Conservation (phyloP, 352 stramenopile species). For the Elongisporangium prolatum region DNA sequence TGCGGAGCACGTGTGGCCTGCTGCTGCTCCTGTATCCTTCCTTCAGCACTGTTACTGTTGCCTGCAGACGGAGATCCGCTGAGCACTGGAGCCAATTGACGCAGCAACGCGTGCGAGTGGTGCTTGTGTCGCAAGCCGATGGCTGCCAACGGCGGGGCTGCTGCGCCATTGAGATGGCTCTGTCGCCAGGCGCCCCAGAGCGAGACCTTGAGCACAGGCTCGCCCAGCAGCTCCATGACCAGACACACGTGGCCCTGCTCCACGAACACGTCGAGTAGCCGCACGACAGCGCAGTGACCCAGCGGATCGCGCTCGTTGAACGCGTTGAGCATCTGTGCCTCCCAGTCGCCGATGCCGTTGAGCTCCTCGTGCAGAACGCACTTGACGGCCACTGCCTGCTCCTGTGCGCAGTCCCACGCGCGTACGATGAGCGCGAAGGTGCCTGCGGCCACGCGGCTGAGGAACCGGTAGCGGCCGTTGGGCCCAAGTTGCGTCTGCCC, state of each 20-base stretch:
- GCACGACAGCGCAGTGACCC: constrained; percentile 45
- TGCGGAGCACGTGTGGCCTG: constrained; percentile 8
- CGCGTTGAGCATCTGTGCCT: constrained; percentile 36
- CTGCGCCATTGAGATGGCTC: constrained; percentile 66
- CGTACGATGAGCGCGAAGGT: constrained; percentile 69
- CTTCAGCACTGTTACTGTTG: background rate
- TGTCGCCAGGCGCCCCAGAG: constrained; percentile 90
- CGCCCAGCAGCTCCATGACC: constrained; percentile 61
- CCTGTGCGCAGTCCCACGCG: constrained; percentile 40
- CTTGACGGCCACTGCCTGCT: constrained; percentile 64
- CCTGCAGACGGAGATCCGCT: background rate
- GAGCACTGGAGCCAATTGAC: background rate
- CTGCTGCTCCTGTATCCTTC: background rate
- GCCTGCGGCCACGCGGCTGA: constrained; percentile 59
- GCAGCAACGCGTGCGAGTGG: constrained; percentile 32
- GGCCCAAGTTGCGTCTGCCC: constrained; percentile 53
- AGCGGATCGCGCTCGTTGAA: constrained; percentile 33
- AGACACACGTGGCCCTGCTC: constrained; percentile 53
- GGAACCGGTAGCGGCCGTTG: constrained; percentile 65
- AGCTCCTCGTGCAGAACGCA: constrained; percentile 42
- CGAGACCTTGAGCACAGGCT: constrained; percentile 92
- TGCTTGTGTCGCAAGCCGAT: constrained; percentile 51
- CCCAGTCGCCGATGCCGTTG: constrained; percentile 52
- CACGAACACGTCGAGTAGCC: constrained; percentile 49
- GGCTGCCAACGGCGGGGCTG: constrained; percentile 5